A percentile compares a stretch with the other conserved stretches of the same genome.
Evolutionary conservation across 192 early-diverging fungal species (phyloP).

Genomic region (Coemansia aciculifera): DNA sequence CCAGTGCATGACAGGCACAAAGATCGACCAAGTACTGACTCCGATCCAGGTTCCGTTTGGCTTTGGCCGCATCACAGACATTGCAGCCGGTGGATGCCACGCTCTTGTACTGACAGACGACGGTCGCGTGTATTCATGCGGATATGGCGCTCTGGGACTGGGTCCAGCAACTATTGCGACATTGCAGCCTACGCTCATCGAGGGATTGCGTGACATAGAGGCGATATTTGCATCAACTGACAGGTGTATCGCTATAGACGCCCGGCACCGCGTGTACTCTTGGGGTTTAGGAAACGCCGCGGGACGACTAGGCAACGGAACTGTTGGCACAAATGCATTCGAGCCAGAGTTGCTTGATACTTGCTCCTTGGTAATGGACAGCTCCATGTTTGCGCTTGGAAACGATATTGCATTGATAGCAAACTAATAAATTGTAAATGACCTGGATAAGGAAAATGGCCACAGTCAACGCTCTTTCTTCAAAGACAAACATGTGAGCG

Average conservation of each 20-base stretch:
- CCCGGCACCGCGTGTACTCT: slow-evolving; percentile 21
- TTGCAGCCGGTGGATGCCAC: slow-evolving; percentile 71
- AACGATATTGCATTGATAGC: slow-evolving; percentile 48
- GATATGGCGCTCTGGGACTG: slow-evolving; percentile 67
- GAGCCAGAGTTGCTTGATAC: slow-evolving; percentile 22
- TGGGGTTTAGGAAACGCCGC: slow-evolving; percentile 46
- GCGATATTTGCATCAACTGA: slow-evolving; percentile 64
- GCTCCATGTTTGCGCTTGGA: slow-evolving; percentile 35
- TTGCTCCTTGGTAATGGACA: background rate
- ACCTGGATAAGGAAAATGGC: background rate
- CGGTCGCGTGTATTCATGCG: slow-evolving; percentile 65
- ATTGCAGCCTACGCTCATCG: slow-evolving; percentile 52
- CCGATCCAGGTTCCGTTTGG: slow-evolving; percentile 56
- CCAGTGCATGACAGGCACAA: slow-evolving; percentile 61
- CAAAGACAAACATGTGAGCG: background rate
- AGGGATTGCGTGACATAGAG: slow-evolving; percentile 35
- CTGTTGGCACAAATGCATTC: slow-evolving; percentile 12
- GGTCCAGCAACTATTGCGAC: slow-evolving; percentile 50
- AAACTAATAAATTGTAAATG: background rate
- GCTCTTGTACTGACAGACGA: slow-evolving; percentile 56
- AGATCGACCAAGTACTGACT: slow-evolving; percentile 57
- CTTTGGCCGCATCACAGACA: slow-evolving; percentile 40
- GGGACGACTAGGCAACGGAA: slow-evolving; percentile 35
- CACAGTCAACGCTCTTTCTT: background rate
- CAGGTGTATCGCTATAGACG: slow-evolving; percentile 33